These are phyloP conservation scores for Barnettozyma populi DNA, from an alignment of 805 yeast species.

Conservation along the genomic window DNA sequence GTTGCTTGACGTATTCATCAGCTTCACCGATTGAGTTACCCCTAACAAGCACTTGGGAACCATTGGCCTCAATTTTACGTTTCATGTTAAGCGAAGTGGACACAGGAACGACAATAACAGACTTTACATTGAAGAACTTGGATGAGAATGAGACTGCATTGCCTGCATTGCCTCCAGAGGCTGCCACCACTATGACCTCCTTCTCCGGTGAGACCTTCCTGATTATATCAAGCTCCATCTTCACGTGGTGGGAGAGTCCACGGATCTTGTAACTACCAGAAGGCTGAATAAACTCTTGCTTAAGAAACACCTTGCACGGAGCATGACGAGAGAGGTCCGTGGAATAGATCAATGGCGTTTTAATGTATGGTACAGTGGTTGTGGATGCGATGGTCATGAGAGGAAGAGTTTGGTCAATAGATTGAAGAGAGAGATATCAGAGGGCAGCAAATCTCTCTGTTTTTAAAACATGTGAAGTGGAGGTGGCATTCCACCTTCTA, in stretches of 20 bases:
- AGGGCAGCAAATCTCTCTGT: not conserved
- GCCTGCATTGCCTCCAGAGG: conserved; percentile 55
- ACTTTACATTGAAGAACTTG: conserved; percentile 28
- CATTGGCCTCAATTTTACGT: conserved; percentile 38
- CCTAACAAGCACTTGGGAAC: conserved; percentile 44
- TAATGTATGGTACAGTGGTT: conserved; percentile 16
- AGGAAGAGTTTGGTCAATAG: not conserved
- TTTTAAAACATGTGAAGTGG: not conserved
- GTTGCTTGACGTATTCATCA: conserved; percentile 35
- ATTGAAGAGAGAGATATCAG: not conserved
- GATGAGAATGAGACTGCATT: conserved; percentile 50
- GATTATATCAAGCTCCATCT: conserved; percentile 27
- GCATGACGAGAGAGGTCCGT: conserved; percentile 25
- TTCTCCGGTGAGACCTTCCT: conserved; percentile 23
- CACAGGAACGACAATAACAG: conserved; percentile 58
- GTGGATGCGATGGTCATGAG: conserved; percentile 2
- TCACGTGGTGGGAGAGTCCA: conserved; percentile 46
- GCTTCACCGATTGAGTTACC: conserved; percentile 49
- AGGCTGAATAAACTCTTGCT: conserved; percentile 50
- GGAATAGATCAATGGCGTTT: conserved; percentile 36
- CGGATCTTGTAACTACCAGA: conserved; percentile 53
- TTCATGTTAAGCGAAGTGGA: conserved; percentile 42
- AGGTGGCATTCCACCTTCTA: not conserved
- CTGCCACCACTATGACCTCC: conserved; percentile 39
- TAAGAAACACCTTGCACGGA: conserved; percentile 38